phyloP scores from a whole-genome alignment of 306 rosid species.

The Vachellia collinsii region DNA sequence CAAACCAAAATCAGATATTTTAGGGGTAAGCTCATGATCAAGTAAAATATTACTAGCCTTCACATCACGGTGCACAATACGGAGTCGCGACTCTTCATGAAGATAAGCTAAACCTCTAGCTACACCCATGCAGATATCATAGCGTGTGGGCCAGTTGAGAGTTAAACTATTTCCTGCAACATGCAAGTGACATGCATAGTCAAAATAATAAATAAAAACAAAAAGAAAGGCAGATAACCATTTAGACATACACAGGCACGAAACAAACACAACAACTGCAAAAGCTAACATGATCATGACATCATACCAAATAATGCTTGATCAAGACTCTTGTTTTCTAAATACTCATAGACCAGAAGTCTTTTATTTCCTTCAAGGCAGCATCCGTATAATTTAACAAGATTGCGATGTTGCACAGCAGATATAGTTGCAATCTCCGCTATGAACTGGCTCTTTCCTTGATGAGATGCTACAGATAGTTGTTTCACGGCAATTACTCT shows the following conservation, averaged over 20 bases:
- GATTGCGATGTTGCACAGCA: constrained; percentile 80
- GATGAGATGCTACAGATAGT: constrained; percentile 70
- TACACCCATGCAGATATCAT: constrained; percentile 67
- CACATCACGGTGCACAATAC: constrained; percentile 81
- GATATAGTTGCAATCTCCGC: constrained; percentile 85
- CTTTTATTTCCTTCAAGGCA: constrained; percentile 69
- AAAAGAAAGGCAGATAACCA: neutral
- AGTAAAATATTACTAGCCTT: constrained; percentile 82
- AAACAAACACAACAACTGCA: neutral
- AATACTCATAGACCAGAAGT: constrained; percentile 80
- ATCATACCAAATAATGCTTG: constrained; percentile 81
- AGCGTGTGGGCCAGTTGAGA: constrained; percentile 72
- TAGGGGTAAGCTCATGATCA: constrained; percentile 59
- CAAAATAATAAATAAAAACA: neutral
- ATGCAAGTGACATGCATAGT: constrained; percentile 11
- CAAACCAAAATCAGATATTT: constrained; percentile 84
- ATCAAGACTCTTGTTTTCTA: constrained; percentile 83
- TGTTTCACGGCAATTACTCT: constrained; percentile 78
- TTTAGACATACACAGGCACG: neutral
- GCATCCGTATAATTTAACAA: constrained; percentile 76
- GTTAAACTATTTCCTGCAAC: constrained; percentile 51
- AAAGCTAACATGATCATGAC: too few species aligned
- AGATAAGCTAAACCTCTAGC: constrained; percentile 84
- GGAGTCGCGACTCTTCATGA: constrained; percentile 70
- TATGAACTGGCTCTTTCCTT: constrained; percentile 81